Evolutionary conservation across 139 green algal genomes (phyloP), one percentile per base, ranked within the genome.

Genomic region (Trebouxia sp.): DNA sequence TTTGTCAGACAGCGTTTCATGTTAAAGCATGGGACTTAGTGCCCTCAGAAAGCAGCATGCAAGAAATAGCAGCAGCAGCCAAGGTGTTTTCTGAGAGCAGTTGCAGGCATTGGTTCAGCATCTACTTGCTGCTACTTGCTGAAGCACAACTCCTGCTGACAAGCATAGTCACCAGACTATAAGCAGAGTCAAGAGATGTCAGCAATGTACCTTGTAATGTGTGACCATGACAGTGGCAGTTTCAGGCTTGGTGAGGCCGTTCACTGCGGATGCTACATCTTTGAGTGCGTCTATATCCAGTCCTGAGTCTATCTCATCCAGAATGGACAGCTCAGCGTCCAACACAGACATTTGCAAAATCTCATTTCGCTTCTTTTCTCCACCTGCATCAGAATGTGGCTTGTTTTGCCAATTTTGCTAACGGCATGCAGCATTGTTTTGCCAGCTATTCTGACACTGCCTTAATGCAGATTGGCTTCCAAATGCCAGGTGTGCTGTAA

Each of bases 311-410:
- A 97, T 97, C 79, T 97, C 89, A 62, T 93, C 89, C 80, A 93
- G 86, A 41, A 98, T 97, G 17, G 93, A 84, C 82, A 96, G 90
- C 28, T 97, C 91, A 24, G 92, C 89, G 86, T 98, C 94, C 14
- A 98, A 82, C 17, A 98, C 97, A 28, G 97, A 93, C 38, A 99
- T 86, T 89, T 98, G 94, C 67, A 95, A 75, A 53, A 97, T 95
- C 79, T 99, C 97, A 80, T 99, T 99, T 20, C 97, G 88, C 89
- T 99, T 99, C 92, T 98, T 99, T 85, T 99, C 97, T 43, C 97
- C 97, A n/a, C 65, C 56, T 56, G 38, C 43, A 65, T 6, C 20
- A 78, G 38, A 66, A 32, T 32, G 1, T 24, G 15, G 0, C 10
- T 62, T 10, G 22, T 28, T 42, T 69, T 20, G 30, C 14, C 28